Base-by-base conservation (phyloP, 495 filamentous ascomycete genomes). In the Xylaria castorea region DNA sequence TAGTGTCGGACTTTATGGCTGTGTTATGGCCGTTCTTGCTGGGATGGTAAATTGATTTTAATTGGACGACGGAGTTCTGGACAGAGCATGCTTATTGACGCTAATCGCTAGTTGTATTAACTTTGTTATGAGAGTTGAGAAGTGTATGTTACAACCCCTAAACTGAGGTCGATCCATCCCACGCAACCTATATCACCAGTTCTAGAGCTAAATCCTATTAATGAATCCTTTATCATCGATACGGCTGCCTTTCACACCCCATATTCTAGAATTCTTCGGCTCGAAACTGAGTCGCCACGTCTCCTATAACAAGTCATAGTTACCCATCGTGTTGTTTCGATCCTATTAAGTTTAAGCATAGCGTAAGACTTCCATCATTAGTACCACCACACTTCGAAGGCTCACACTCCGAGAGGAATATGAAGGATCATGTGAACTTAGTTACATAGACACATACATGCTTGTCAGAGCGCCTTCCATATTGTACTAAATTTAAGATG, bases 1-100 rank as follows among this genome's bases (percentile, higher is more conserved):
- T 27, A 81, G 81, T 63, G 76, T 78, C 0, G 81, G 78, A 1
- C 78, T 85, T 44, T 85, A 85, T 53, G 81, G 79, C 1, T 81
- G 76, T 36, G 79, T 81, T 6, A 90, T 80, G 86, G 79, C 78
- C 74, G 77, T 82, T 75, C 77, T 80, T 70, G 82, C 82, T 2
- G 82, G 75, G 40, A 81, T 84, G 75, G 77, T 77, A 71, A 73
- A 71, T 55, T 80, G 46, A 63, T 40, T 5, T 22, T 40, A 44
- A 55, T 57, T 8, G 34, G 32, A 38, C 20, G n/a, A 22, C n/a
- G n/a, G n/a, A n/a, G n/a, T n/a, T n/a, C n/a, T n/a, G n/a, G n/a
- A n/a, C 34, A 38, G 3, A 8, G 5, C 1, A 0, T 38, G 18
- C 2, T 22, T 61, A 38, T 38, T 2, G 38, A 5, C 8, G 38